Percentiles rank a stretch among this genome's conserved stretches.
Conservation (phyloP, 139 green algal species). For the Mesostigma viride region DNA sequence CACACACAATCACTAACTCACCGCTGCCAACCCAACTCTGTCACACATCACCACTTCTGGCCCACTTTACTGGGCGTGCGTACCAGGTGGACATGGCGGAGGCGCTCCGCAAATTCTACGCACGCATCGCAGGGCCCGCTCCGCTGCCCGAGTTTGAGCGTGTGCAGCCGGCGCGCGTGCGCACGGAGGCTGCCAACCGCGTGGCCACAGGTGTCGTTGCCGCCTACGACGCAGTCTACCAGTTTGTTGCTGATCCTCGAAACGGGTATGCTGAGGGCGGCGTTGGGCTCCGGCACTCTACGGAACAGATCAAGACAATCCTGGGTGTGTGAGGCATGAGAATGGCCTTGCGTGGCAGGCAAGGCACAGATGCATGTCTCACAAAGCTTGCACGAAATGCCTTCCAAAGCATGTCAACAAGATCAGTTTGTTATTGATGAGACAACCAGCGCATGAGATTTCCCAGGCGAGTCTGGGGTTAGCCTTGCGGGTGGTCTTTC, state of each 20-base stretch:
- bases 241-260: conserved; percentile 9
- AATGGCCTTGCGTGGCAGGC: too few species aligned
- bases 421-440: too few species aligned
- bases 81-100: conserved; percentile 11
- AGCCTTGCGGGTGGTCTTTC: too few species aligned
- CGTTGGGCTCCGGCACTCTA: conserved; percentile 16
- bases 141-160: conserved; percentile 25
- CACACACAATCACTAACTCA: background rate
- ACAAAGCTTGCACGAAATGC: too few species aligned
- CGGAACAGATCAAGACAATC: conserved; percentile 28
- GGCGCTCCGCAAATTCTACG: conserved; percentile 18
- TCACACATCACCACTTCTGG: background rate
- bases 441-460: too few species aligned
- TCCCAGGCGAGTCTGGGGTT: too few species aligned
- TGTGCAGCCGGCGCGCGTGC: conserved; percentile 14
- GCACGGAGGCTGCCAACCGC: background rate
- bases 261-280: conserved; percentile 15
- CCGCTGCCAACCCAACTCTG: background rate
- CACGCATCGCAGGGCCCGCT: conserved; percentile 7
- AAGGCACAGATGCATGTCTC: too few species aligned
- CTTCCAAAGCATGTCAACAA: too few species aligned
- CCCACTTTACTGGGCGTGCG: background rate
- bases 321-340: conserved; percentile 28
- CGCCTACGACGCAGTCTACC: conserved; percentile 19
- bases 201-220: conserved; percentile 17